Evolutionary conservation across 176 grass and related monocot species (phyloP).

Genomic region (Triticum timopheevii): DNA sequence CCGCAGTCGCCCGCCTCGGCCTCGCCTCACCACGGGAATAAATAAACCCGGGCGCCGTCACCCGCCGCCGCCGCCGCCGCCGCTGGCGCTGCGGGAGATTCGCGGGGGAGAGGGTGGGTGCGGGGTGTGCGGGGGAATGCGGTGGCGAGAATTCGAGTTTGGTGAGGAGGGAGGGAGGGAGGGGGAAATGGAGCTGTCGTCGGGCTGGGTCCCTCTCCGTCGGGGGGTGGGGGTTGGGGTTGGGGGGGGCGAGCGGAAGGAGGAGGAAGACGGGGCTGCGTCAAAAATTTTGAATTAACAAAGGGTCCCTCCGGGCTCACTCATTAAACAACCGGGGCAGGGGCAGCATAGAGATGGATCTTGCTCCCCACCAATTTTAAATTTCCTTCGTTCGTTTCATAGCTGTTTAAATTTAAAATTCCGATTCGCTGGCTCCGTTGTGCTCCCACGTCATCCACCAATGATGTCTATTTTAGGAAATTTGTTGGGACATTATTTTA

Average conservation of each 20-base stretch:
- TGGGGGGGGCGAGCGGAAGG: not conserved
- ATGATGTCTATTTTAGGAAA: no score
- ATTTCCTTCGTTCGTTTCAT: not conserved
- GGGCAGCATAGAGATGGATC: not conserved
- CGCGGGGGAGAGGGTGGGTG: not conserved
- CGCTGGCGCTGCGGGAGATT: not conserved
- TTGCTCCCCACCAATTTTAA: not conserved
- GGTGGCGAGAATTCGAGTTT: constrained; percentile 41
- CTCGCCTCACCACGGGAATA: not conserved
- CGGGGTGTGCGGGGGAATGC: constrained; percentile 39
- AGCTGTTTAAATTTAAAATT: not conserved
- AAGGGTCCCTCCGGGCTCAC: not conserved
- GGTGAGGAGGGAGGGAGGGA: constrained; percentile 31
- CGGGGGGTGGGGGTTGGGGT: not conserved
- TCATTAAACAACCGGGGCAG: not conserved
- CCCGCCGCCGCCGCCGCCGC: not conserved
- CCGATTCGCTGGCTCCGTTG: no score
- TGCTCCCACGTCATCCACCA: not conserved
- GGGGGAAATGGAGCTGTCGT: constrained; percentile 74
- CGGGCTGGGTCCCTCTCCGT: constrained; percentile 14
- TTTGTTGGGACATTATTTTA: no score
- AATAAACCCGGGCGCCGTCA: not conserved
- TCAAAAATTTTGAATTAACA: constrained; percentile 60
- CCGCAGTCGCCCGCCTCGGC: not conserved
- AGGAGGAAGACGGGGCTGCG: constrained; percentile 40